phyloP scores from a whole-genome alignment of 805 yeast species.

The Ogataea parapolymorpha region DNA sequence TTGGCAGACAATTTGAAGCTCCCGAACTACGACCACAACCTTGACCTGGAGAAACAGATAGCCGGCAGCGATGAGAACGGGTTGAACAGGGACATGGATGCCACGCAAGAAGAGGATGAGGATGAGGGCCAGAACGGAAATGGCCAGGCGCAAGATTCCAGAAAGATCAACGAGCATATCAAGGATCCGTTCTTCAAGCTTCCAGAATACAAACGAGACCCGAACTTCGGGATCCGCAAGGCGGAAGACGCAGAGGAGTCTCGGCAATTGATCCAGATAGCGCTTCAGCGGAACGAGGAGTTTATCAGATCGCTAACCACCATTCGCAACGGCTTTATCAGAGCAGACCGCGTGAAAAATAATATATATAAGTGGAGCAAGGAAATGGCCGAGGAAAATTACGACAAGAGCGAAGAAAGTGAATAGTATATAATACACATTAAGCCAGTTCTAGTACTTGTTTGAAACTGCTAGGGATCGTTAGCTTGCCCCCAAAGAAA shows the following conservation, averaged over 20 bases:
- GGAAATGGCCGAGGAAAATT: constrained; percentile 66
- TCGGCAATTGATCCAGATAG: constrained; percentile 71
- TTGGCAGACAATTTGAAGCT: constrained; percentile 63
- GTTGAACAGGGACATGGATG: constrained; percentile 19
- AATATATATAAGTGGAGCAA: constrained; percentile 78
- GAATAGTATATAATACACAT: constrained; percentile 2
- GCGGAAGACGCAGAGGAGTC: constrained; percentile 63
- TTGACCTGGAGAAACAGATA: constrained; percentile 33
- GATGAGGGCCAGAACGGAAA: constrained; percentile 20
- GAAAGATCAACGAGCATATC: constrained; percentile 16
- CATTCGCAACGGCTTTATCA: constrained; percentile 69
- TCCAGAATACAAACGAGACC: constrained; percentile 49
- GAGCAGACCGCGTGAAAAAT: constrained; percentile 72
- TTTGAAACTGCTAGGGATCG: constrained; percentile 8
- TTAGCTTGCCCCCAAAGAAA: constrained; percentile 31
- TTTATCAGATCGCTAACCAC: constrained; percentile 74
- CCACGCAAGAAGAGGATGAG: constrained; percentile 23
- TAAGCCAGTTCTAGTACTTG: constrained; percentile 8
- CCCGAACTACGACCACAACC: constrained; percentile 66
- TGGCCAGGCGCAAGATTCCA: constrained; percentile 7
- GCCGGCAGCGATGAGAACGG: constrained; percentile 12
- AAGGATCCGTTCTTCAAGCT: constrained; percentile 64
- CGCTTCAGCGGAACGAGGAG: constrained; percentile 81
- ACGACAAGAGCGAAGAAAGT: constrained; percentile 5
- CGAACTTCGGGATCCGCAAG: constrained; percentile 45